phyloP scores from a whole-genome alignment of 2,329 filamentous ascomycete genomes.

The Xylariomycetidae sp. region DNA sequence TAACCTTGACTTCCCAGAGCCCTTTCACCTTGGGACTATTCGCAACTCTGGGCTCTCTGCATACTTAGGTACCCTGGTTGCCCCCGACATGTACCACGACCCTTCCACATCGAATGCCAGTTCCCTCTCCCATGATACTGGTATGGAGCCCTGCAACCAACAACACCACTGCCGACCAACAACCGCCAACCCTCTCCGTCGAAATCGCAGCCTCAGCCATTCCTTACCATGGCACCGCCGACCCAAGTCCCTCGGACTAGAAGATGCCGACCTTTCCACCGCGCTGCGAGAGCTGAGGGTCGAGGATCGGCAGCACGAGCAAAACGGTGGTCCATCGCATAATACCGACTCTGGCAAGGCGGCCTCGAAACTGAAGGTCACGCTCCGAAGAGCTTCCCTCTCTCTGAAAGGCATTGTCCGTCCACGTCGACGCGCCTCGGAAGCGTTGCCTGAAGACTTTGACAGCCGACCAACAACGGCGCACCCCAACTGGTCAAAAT shows the following conservation, averaged over 20 bases:
- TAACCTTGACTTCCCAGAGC: too few relatives aligned
- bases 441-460: conserved; percentile 12
- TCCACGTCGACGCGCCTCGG: conserved; percentile 33
- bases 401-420: conserved; percentile 49
- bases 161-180: conserved; percentile 15
- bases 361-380: conserved; percentile 38
- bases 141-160: conserved; percentile 20
- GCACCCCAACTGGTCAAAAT: too few relatives aligned
- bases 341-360: conserved; percentile 10
- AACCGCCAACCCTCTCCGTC: conserved; percentile 34
- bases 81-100: conserved; percentile 13
- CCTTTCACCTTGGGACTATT: too few relatives aligned
- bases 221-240: conserved; percentile 44
- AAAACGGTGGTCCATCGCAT: too few relatives aligned
- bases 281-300: conserved; percentile 19
- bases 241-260: conserved; percentile 38
- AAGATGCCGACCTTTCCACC: conserved; percentile 24
- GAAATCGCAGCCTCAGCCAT: conserved; percentile 41
- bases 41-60: too few relatives aligned
- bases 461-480: conserved; percentile 3
- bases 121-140: conserved; percentile 24
- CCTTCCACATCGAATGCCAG: conserved; percentile 21
- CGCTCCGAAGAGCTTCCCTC: conserved; percentile 51
- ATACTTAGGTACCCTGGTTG: conserved; percentile 11
- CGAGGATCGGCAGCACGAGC: conserved; percentile 15